Conservation (phyloP, 768 basidiomycete genomes). For the Pleurotus platypus region DNA sequence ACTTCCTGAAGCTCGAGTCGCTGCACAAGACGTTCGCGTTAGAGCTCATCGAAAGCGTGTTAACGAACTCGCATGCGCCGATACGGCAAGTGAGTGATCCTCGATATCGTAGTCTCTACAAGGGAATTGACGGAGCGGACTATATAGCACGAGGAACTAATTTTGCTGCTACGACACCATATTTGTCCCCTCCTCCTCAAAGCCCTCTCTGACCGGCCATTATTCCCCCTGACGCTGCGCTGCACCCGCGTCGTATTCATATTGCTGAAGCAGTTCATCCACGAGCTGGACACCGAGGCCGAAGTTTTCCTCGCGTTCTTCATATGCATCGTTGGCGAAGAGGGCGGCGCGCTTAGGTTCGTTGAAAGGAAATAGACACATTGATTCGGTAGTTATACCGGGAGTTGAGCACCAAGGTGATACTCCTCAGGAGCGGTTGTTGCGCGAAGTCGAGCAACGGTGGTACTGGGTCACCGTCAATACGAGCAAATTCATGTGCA, state of each 20-base stretch:
- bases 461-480: too few species aligned
- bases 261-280: constrained; percentile 85
- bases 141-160: constrained; percentile 71
- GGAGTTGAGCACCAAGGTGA: too few species aligned
- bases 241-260: constrained; percentile 93
- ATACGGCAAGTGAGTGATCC: constrained; percentile 64
- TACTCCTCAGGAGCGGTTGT: too few species aligned
- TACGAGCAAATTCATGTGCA: too few species aligned
- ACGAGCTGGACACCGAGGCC: constrained; percentile 75
- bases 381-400: too few species aligned
- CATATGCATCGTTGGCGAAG: constrained; percentile 61
- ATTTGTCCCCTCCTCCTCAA: constrained; percentile 89
- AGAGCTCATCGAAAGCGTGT: constrained; percentile 93
- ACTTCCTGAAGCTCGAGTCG: constrained; percentile 76
- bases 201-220: constrained; percentile 73
- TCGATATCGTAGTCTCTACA: too few species aligned
- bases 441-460: too few species aligned
- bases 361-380: too few species aligned
- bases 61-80: constrained; percentile 87
- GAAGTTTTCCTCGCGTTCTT: constrained; percentile 83
- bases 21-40: constrained; percentile 92
- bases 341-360: constrained; percentile 23
- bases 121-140: too few species aligned
- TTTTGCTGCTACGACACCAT: constrained; percentile 84
- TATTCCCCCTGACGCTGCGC: constrained; percentile 86